A percentile compares a stretch with the other conserved stretches of the same genome.
Evolutionary conservation across 257 asterid species (phyloP).

Genomic region (Echites panduratus): DNA sequence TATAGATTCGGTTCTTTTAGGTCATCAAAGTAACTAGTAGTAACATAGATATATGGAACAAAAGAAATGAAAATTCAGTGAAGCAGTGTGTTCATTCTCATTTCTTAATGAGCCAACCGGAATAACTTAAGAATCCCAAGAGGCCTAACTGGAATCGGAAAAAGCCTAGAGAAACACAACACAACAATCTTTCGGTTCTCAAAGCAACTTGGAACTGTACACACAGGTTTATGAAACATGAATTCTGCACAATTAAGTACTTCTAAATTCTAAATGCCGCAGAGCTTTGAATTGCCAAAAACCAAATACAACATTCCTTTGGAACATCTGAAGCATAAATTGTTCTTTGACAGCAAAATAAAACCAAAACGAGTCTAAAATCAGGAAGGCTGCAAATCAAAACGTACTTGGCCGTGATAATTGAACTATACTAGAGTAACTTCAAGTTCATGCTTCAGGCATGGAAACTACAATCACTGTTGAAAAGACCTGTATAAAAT

Average conservation of each 20-base stretch:
- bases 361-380: slow-evolving; percentile 17
- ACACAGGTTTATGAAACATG: slow-evolving; percentile 17
- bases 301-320: slow-evolving; percentile 21
- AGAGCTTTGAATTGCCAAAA: slow-evolving; percentile 24
- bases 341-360: slow-evolving; percentile 20
- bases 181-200: slow-evolving; percentile 9
- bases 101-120: background rate
- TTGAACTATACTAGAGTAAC: slow-evolving; percentile 24
- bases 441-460: slow-evolving; percentile 25
- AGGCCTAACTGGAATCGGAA: background rate
- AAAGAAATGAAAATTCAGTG: background rate
- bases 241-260: slow-evolving; percentile 9
- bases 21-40: too few species aligned
- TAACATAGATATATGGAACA: background rate
- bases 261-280: slow-evolving; percentile 22
- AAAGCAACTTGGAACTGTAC: slow-evolving; percentile 30
- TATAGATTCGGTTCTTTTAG: too few species aligned
- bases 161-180: background rate
- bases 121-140: background rate
- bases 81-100: background rate
- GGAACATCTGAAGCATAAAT: slow-evolving; percentile 27
- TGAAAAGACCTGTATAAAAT: slow-evolving; percentile 36
- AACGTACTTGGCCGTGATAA: slow-evolving; percentile 30
- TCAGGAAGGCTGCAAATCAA: slow-evolving; percentile 19
- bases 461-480: slow-evolving; percentile 23